These are phyloP conservation scores for Leishmania turanica DNA, from an alignment of 208 protist genomes.

Conservation along the genomic window DNA sequence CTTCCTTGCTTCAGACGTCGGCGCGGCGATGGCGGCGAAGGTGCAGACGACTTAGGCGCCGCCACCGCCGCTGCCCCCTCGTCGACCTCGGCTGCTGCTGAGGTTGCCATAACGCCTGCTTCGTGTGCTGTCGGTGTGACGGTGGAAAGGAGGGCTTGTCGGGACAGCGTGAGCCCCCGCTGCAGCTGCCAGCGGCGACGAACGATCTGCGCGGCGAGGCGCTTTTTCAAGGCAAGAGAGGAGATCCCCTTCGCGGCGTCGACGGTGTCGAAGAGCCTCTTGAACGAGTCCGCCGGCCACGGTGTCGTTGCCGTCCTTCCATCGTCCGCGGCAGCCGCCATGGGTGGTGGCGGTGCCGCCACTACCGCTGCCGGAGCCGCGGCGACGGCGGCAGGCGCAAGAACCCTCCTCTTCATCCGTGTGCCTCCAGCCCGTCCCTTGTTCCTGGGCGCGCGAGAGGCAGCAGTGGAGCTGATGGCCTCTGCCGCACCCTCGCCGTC, in stretches of 20 bases:
- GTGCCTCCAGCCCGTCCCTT: not conserved
- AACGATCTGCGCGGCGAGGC: constrained; percentile 22
- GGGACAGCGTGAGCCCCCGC: not conserved
- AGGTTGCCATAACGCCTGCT: too few relatives aligned
- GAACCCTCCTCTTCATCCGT: not conserved
- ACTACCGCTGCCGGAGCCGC: not conserved
- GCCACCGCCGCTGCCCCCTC: not conserved
- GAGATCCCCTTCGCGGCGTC: not conserved
- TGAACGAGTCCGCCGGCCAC: not conserved
- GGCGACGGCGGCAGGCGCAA: not conserved
- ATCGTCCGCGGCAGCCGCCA: not conserved
- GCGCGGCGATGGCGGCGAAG: not conserved
- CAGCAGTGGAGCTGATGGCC: not conserved
- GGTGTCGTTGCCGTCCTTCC: not conserved
- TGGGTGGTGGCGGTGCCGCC: not conserved
- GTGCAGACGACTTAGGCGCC: not conserved
- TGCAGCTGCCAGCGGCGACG: constrained; percentile 34
- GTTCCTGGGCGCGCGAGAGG: not conserved
- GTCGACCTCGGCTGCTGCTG: not conserved
- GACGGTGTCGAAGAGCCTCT: not conserved
- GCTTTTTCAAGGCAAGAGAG: constrained; percentile 17
- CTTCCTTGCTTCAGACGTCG: not conserved
- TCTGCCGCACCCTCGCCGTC: not conserved
- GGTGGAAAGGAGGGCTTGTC: not conserved
- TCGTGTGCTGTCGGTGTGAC: not conserved